These are phyloP conservation scores for Oldenlandia corymbosa DNA, from an alignment of 257 asterid species.

Conservation along the genomic window DNA sequence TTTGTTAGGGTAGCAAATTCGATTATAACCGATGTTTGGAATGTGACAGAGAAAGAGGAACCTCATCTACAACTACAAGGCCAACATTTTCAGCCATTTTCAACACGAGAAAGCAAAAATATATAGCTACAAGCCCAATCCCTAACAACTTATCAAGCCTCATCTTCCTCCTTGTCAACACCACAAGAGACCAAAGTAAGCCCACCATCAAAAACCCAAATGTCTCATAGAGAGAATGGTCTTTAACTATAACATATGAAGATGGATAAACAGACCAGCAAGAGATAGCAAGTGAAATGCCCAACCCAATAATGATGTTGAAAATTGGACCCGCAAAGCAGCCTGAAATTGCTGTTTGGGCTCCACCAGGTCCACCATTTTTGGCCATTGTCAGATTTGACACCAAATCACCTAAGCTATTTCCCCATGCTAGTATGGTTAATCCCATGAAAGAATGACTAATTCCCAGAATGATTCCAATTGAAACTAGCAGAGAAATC, in stretches of 20 bases:
- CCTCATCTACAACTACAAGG: neutral
- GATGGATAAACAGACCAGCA: constrained; percentile 14
- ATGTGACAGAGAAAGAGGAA: neutral
- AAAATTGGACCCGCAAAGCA: constrained; percentile 28
- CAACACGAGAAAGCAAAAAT: constrained; percentile 9
- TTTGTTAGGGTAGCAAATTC: neutral
- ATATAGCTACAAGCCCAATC: constrained; percentile 16
- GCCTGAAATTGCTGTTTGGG: constrained; percentile 16
- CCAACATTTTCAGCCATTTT: constrained; percentile 16
- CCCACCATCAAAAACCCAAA: constrained; percentile 14
- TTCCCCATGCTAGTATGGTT: constrained; percentile 26
- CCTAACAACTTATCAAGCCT: constrained; percentile 12
- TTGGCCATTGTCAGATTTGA: constrained; percentile 23
- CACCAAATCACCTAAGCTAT: constrained; percentile 28
- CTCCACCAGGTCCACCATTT: constrained; percentile 18
- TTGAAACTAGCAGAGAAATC: constrained; percentile 23
- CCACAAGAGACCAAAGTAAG: constrained; percentile 23
- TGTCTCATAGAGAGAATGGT: constrained; percentile 12
- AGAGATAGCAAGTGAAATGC: constrained; percentile 9
- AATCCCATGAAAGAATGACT: constrained; percentile 19
- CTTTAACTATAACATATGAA: neutral
- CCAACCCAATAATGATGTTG: constrained; percentile 21
- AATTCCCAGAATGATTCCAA: constrained; percentile 17
- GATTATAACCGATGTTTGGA: neutral
- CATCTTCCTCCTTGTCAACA: constrained; percentile 5